Conservation (phyloP, 371 early-diverging fungal genomes). For the Mortierella sp. region DNA sequence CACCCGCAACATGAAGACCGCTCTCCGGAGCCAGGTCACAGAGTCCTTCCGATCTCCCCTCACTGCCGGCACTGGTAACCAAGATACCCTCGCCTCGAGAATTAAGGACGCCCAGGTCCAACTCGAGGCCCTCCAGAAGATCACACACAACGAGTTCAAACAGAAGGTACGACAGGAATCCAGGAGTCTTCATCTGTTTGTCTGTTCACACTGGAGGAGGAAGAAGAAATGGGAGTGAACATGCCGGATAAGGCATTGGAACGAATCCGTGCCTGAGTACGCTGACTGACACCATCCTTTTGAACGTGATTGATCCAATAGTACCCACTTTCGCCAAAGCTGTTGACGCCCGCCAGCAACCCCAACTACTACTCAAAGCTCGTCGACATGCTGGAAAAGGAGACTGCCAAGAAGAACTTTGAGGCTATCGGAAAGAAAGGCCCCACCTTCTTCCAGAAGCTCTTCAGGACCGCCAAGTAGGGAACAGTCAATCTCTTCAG, state of each 20-base stretch:
- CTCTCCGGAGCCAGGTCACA: slow-evolving; percentile 65
- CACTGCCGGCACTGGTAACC: slow-evolving; percentile 15
- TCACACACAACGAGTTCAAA: slow-evolving; percentile 70
- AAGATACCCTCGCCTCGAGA: slow-evolving; percentile 41
- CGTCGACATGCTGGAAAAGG: slow-evolving; percentile 62
- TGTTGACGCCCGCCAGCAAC: slow-evolving; percentile 71
- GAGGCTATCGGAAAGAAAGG: slow-evolving; percentile 64
- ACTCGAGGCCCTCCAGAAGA: slow-evolving; percentile 63
- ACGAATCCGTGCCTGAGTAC: not conserved
- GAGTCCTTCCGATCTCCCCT: slow-evolving; percentile 63
- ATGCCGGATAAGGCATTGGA: not conserved
- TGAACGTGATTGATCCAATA: slow-evolving; percentile 16
- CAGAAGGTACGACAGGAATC: slow-evolving; percentile 58
- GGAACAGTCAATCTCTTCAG: not conserved
- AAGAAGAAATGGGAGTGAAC: not conserved
- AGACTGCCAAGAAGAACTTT: slow-evolving; percentile 55
- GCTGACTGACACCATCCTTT: not conserved
- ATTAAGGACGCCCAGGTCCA: slow-evolving; percentile 62
- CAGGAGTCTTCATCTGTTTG: not conserved
- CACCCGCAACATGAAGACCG: slow-evolving; percentile 70
- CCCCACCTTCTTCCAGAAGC: slow-evolving; percentile 50
- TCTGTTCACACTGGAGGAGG: not conserved
- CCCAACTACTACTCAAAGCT: slow-evolving; percentile 72
- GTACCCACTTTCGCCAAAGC: slow-evolving; percentile 70
- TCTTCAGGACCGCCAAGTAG: slow-evolving; percentile 53